Evolutionary conservation across 148 eudicot genomes (phyloP).

Genomic region (Polygonum aviculare): DNA sequence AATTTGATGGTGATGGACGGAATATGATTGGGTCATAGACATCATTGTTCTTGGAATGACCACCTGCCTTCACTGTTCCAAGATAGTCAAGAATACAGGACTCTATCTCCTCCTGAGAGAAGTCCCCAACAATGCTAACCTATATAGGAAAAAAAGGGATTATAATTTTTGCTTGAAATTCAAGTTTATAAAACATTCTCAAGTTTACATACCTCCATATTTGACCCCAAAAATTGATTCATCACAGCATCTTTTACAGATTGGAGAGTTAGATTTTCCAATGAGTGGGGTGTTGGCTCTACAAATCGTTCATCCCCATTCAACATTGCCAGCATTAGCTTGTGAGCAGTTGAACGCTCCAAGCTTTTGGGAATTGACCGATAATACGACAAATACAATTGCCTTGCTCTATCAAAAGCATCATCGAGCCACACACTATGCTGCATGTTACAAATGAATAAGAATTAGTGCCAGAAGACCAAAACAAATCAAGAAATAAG

Average conservation of each 20-base stretch:
- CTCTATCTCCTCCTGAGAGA: conserved; percentile 91
- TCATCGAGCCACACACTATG: conserved; percentile 99
- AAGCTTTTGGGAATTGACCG: conserved; percentile 98
- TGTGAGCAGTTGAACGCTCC: conserved; percentile 96
- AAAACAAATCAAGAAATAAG: neutral
- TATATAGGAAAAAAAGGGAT: conserved; percentile 18
- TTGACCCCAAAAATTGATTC: conserved; percentile 73
- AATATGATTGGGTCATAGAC: conserved; percentile 45
- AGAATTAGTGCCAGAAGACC: conserved; percentile 1
- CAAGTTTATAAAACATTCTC: neutral
- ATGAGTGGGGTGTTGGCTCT: conserved; percentile 89
- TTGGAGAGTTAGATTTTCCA: conserved; percentile 59
- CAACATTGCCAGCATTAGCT: conserved; percentile 88
- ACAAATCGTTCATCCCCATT: conserved; percentile 97
- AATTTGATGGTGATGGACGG: conserved; percentile 62
- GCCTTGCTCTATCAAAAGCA: conserved; percentile 97
- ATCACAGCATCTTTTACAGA: conserved; percentile 89
- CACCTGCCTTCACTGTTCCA: conserved; percentile 65
- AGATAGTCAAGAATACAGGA: conserved; percentile 94
- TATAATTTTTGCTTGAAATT: neutral
- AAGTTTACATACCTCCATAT: conserved; percentile 75
- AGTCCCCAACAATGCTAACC: conserved; percentile 98
- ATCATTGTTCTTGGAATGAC: conserved; percentile 30
- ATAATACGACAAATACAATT: conserved; percentile 84
- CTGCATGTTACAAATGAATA: conserved; percentile 38